Evolutionary conservation across 768 basidiomycete genomes (phyloP).

Genomic region (Rhodosporidiobolus odoratus): DNA sequence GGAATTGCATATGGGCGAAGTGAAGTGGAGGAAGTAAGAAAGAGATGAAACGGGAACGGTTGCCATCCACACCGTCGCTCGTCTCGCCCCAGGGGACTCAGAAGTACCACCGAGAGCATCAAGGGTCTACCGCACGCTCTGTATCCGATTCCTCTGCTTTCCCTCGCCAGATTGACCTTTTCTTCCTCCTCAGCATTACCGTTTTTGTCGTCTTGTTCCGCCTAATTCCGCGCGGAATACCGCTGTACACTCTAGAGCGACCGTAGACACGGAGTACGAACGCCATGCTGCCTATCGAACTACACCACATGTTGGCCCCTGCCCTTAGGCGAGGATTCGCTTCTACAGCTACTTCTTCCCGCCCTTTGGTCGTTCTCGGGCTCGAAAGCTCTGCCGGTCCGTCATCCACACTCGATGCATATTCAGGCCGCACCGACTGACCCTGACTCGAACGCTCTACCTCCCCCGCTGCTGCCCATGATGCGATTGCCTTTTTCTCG

Average conservation of each 20-base stretch:
- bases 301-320: neutral
- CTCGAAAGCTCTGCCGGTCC: conserved; percentile 38
- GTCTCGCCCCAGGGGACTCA: too few relatives aligned
- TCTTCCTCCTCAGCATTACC: too few relatives aligned
- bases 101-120: neutral
- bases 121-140: too few relatives aligned
- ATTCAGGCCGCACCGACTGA: too few relatives aligned
- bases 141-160: too few relatives aligned
- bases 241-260: too few relatives aligned
- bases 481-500: neutral
- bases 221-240: too few relatives aligned
- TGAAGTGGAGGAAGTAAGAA: neutral
- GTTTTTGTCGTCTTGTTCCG: too few relatives aligned
- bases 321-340: neutral
- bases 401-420: neutral
- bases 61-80: neutral
- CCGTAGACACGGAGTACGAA: too few relatives aligned
- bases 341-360: neutral
- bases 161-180: too few relatives aligned
- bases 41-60: neutral
- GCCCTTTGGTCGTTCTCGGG: conserved; percentile 33
- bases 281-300: too few relatives aligned
- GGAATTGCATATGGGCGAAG: neutral
- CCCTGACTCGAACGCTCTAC: neutral
- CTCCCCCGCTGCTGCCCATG: too few relatives aligned